These are phyloP conservation scores for Rasamsonia emersonii DNA, from an alignment of 2,329 filamentous ascomycete species.

Conservation along the genomic window DNA sequence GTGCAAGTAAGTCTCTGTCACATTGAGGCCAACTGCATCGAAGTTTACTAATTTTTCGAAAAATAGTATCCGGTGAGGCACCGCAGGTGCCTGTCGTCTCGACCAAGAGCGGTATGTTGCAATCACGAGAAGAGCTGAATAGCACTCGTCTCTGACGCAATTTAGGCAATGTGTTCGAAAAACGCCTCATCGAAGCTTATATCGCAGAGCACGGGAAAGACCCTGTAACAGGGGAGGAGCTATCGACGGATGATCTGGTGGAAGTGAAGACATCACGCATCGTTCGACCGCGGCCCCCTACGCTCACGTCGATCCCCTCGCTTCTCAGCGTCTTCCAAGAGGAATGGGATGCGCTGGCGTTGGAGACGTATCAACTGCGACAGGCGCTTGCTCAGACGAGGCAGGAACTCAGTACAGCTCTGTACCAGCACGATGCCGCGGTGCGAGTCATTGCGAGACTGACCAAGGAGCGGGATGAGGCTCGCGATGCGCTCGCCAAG, in stretches of 20 bases:
- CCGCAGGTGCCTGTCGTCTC: conserved; percentile 92
- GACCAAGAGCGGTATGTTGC: conserved; percentile 72
- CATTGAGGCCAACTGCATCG: too few species aligned
- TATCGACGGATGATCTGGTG: conserved; percentile 76
- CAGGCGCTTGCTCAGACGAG: conserved; percentile 83
- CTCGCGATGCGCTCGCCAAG: conserved; percentile 77
- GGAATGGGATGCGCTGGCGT: conserved; percentile 90
- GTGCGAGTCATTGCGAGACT: conserved; percentile 86
- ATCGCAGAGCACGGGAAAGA: conserved; percentile 90
- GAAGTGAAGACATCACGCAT: conserved; percentile 75
- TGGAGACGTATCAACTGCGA: conserved; percentile 85
- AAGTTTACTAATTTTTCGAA: conserved; percentile 15
- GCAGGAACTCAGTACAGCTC: conserved; percentile 83
- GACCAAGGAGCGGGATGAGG: conserved; percentile 86
- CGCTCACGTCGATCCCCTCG: conserved; percentile 90
- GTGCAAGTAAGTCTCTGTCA: conserved; percentile 57
- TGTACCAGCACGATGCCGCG: conserved; percentile 98
- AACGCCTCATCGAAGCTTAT: conserved; percentile 88
- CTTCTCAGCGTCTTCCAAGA: conserved; percentile 93
- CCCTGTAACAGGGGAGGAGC: conserved; percentile 77
- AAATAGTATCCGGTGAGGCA: conserved; percentile 84
- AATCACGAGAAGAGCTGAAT: conserved; percentile 10
- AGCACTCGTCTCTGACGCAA: conserved; percentile 19
- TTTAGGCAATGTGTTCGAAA: conserved; percentile 82
- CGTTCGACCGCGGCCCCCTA: conserved; percentile 82